Conservation (phyloP, 768 basidiomycete species). For the Ephemerocybe angulata region DNA sequence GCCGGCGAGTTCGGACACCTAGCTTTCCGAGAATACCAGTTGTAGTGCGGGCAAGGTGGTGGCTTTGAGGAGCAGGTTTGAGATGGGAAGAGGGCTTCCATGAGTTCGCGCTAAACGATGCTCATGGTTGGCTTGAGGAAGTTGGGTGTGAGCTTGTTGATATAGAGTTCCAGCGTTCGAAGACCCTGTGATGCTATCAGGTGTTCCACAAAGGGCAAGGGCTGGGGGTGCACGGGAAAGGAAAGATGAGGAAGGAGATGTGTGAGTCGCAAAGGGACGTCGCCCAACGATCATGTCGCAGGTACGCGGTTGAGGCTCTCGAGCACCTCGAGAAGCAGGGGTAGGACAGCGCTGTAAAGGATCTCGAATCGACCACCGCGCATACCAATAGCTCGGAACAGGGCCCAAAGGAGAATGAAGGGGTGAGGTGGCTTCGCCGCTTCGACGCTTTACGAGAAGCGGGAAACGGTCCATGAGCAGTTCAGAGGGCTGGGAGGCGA, state of each 20-base stretch:
- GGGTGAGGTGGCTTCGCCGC: constrained; percentile 89
- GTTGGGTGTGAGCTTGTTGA: constrained; percentile 96
- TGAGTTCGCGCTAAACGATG: constrained; percentile 88
- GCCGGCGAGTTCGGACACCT: constrained; percentile 87
- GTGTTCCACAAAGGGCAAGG: constrained; percentile 78
- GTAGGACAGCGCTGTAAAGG: constrained; percentile 93
- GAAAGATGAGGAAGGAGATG: constrained; percentile 93
- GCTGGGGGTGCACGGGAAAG: constrained; percentile 94
- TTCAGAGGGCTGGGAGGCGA: constrained; percentile 90
- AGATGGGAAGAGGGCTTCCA: constrained; percentile 91
- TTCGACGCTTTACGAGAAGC: constrained; percentile 85
- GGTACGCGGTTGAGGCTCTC: constrained; percentile 83
- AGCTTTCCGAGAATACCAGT: constrained; percentile 95
- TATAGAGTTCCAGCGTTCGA: constrained; percentile 93
- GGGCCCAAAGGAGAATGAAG: constrained; percentile 83
- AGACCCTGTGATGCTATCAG: constrained; percentile 93
- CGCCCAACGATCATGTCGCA: constrained; percentile 96
- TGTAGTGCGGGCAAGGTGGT: constrained; percentile 89
- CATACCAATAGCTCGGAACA: constrained; percentile 91
- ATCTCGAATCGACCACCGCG: constrained; percentile 91
- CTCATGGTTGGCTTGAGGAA: constrained; percentile 95
- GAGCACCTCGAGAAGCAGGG: constrained; percentile 94
- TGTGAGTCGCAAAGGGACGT: constrained; percentile 91
- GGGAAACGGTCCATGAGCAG: constrained; percentile 96
- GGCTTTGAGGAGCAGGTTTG: constrained; percentile 84